Evolutionary conservation across 1,139 yeast genomes (phyloP).

Genomic region (Geotrichum candidum): DNA sequence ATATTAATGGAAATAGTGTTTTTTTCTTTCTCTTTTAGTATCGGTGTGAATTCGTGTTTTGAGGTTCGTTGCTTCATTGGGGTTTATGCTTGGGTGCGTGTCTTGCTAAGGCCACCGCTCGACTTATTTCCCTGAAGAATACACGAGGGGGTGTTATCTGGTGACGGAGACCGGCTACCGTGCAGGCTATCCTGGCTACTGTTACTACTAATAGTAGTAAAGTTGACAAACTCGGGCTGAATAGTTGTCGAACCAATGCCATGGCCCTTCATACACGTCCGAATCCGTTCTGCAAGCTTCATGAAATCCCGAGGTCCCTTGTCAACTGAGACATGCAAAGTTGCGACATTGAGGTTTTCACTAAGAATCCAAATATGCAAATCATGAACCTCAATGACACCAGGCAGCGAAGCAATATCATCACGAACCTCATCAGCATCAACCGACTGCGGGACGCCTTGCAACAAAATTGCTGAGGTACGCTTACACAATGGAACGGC

Average conservation of each 20-base stretch:
- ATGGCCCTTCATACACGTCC: slow-evolving; percentile 71
- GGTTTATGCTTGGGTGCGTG: background rate
- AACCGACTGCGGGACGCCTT: slow-evolving; percentile 82
- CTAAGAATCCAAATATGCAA: slow-evolving; percentile 95
- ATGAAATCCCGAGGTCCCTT: slow-evolving; percentile 61
- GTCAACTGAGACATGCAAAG: slow-evolving; percentile 75
- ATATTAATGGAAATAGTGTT: background rate
- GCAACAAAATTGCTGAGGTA: slow-evolving; percentile 80
- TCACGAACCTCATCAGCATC: slow-evolving; percentile 68
- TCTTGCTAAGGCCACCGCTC: slow-evolving; percentile 16
- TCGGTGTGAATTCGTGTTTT: too few relatives aligned
- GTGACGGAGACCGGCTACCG: slow-evolving; percentile 4
- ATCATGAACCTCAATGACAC: slow-evolving; percentile 84
- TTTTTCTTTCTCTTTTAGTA: too few relatives aligned
- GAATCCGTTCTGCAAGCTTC: slow-evolving; percentile 66
- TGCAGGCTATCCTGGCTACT: background rate
- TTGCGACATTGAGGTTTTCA: slow-evolving; percentile 81
- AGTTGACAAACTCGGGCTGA: slow-evolving; percentile 70
- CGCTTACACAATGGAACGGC: slow-evolving; percentile 87
- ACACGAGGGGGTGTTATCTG: slow-evolving; percentile 13
- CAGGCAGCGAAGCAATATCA: slow-evolving; percentile 58
- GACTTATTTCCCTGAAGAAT: slow-evolving; percentile 18
- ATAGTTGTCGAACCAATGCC: slow-evolving; percentile 93
- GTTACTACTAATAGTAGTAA: background rate
- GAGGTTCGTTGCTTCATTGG: background rate